Evolutionary conservation across 176 grass and related monocot genomes (phyloP), one percentile per base, ranked within the genome.

Genomic region (Avena atlantica): DNA sequence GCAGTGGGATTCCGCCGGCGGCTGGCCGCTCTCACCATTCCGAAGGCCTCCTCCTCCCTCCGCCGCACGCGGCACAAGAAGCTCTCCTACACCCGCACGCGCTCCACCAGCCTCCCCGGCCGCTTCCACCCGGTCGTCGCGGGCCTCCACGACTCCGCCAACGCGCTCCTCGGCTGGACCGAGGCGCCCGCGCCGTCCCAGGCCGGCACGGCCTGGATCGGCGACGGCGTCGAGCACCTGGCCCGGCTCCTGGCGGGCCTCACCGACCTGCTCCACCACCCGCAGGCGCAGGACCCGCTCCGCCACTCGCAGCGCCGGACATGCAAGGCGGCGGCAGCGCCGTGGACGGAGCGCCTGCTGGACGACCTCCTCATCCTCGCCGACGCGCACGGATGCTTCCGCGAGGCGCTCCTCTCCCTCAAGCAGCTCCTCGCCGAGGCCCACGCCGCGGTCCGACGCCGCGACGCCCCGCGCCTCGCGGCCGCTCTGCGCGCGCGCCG

Each of bases 281-380:
- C 91, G 17, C 91, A 89, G 62, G 91, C 83, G 27, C 76, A 76
- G 42, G 93, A 91, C 57, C 91, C 88, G 40, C 83, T 89, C 84
- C 79, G 49, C 15, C 49, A 52, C 73, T 76, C 48, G 8, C 75
- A 34, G 11, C 61, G 10, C 6, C 25, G 45, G 23, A 16, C 3
- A 48, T 14, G 72, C 50, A 79, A 58, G 42, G 0, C 31, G 24
- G 0, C 31, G 24, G 36, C 80, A 23, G 0, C 73, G 21, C 55
- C 69, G 8, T 90, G 85, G 85, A 40, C 86, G n/a, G 89, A 93
- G 52, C 86, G 81, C 12, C 81, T 93, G 4, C 86, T 95, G 0
- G 93, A 93, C 36, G 91, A 93, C 83, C 86, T 93, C 86, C 85
- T 93, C 71, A 64, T 87, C 64, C 89, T 93, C 51, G 86, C 91